Conservation (phyloP, 2,329 filamentous ascomycete genomes). For the Pseudopithomyces maydicus region DNA sequence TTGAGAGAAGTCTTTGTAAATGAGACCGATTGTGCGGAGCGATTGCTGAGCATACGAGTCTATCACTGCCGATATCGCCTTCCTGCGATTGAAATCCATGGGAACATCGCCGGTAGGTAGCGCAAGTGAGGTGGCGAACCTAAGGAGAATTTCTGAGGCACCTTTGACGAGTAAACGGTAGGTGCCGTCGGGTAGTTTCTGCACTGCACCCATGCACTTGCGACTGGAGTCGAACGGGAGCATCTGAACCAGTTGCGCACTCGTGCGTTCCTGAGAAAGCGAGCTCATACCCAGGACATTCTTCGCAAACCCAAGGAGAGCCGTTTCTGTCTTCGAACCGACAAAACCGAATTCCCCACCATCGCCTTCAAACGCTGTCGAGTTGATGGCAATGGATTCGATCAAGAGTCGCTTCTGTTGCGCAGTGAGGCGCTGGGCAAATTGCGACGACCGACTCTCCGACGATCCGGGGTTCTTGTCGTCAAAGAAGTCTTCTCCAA, state of each 20-base stretch:
- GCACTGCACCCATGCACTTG: constrained; percentile 62
- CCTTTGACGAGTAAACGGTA: constrained; percentile 62
- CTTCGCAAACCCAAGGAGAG: constrained; percentile 56
- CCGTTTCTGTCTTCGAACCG: constrained; percentile 62
- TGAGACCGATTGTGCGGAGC: constrained; percentile 48
- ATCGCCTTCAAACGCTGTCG: constrained; percentile 57
- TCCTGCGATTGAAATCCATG: constrained; percentile 16
- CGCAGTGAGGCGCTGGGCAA: constrained; percentile 49
- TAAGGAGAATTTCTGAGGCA: constrained; percentile 61
- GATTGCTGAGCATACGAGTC: constrained; percentile 46
- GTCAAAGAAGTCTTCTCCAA: constrained; percentile 50
- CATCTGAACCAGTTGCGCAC: constrained; percentile 54
- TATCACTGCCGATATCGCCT: constrained; percentile 36
- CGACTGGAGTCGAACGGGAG: constrained; percentile 60
- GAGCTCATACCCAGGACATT: constrained; percentile 57
- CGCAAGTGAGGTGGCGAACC: constrained; percentile 29
- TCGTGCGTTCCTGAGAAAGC: constrained; percentile 53
- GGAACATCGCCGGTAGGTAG: constrained; percentile 16
- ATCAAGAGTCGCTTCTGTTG: constrained; percentile 32
- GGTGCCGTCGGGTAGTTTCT: constrained; percentile 52
- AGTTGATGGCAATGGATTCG: constrained; percentile 45
- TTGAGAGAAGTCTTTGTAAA: constrained; percentile 46
- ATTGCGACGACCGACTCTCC: constrained; percentile 46
- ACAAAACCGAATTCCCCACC: constrained; percentile 56
- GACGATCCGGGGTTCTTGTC: constrained; percentile 58